Conservation (phyloP, 176 grass and related monocot genomes). For the Eleusine coracana region DNA sequence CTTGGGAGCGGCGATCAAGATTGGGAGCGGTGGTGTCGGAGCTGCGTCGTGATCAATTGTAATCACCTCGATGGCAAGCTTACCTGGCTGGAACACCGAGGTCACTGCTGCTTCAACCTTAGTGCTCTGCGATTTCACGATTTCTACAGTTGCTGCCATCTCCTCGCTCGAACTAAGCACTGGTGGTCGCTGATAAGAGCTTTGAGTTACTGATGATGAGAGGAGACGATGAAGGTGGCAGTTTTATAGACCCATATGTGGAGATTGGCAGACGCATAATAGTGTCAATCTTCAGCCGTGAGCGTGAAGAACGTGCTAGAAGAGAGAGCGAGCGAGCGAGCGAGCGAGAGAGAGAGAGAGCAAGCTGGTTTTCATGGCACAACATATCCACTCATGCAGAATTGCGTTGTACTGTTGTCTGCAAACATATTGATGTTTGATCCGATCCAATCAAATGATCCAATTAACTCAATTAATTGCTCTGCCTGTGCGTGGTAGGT, state of each 20-base stretch:
- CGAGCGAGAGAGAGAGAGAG: neutral
- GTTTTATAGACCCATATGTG: slow-evolving; percentile 27
- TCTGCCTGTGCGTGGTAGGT: too few species aligned
- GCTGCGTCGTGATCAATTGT: slow-evolving; percentile 23
- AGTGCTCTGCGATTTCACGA: neutral
- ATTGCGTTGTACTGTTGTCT: slow-evolving; percentile 4
- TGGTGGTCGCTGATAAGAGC: neutral
- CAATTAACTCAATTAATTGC: too few species aligned
- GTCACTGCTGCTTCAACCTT: slow-evolving; percentile 3
- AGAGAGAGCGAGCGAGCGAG: neutral
- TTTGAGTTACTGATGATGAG: slow-evolving; percentile 4
- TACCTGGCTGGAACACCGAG: slow-evolving; percentile 38
- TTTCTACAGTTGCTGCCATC: slow-evolving; percentile 29
- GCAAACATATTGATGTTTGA: neutral
- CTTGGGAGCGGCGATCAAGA: slow-evolving; percentile 49
- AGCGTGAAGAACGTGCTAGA: slow-evolving; percentile 6
- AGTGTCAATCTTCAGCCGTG: neutral
- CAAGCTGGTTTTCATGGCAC: too few species aligned
- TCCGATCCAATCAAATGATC: too few species aligned
- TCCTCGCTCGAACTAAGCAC: neutral
- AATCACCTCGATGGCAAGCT: slow-evolving; percentile 18
- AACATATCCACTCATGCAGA: neutral
- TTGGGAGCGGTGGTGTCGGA: slow-evolving; percentile 26
- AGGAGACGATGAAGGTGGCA: neutral
- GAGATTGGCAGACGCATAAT: too few species aligned